Conservation (phyloP, 2,329 filamentous ascomycete species). For the Sporothrix humicola region DNA sequence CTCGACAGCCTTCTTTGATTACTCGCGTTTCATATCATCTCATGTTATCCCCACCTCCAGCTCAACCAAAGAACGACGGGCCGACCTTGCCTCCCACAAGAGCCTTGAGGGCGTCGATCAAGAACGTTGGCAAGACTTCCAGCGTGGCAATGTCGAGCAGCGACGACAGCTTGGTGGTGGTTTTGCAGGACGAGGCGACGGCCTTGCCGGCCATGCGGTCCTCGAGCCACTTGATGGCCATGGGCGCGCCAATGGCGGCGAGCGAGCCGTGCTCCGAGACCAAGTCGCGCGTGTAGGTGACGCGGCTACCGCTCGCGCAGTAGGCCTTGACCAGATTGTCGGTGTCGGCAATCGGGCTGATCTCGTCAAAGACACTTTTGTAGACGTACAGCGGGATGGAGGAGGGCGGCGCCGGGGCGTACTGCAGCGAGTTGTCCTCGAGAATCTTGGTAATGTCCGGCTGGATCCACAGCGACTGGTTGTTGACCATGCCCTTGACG, state of each 20-base stretch:
- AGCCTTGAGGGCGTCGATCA: neutral
- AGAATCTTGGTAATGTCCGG: conserved; percentile 41
- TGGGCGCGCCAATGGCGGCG: conserved; percentile 22
- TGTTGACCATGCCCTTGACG: conserved; percentile 37
- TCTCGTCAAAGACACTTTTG: conserved; percentile 52
- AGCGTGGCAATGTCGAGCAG: conserved; percentile 25
- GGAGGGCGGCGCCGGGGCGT: neutral
- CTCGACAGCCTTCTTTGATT: neutral
- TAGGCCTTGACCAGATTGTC: conserved; percentile 29
- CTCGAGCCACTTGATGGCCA: conserved; percentile 30
- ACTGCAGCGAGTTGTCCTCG: conserved; percentile 41
- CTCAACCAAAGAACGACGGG: conserved; percentile 17
- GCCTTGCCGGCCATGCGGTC: conserved; percentile 25
- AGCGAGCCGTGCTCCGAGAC: conserved; percentile 20
- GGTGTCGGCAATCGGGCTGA: conserved; percentile 33
- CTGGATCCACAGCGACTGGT: conserved; percentile 1
- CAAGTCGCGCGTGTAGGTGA: conserved; percentile 31
- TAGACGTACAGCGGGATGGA: conserved; percentile 54
- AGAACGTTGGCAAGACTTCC: neutral
- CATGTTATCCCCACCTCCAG: no score
- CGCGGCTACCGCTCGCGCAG: conserved; percentile 25
- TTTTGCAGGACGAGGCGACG: conserved; percentile 3
- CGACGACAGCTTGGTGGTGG: neutral
- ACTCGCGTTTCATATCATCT: neutral
- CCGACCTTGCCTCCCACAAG: conserved; percentile 27